Base-by-base conservation (phyloP, 345 rosid genomes). In the Sisymbrium altissimum region DNA sequence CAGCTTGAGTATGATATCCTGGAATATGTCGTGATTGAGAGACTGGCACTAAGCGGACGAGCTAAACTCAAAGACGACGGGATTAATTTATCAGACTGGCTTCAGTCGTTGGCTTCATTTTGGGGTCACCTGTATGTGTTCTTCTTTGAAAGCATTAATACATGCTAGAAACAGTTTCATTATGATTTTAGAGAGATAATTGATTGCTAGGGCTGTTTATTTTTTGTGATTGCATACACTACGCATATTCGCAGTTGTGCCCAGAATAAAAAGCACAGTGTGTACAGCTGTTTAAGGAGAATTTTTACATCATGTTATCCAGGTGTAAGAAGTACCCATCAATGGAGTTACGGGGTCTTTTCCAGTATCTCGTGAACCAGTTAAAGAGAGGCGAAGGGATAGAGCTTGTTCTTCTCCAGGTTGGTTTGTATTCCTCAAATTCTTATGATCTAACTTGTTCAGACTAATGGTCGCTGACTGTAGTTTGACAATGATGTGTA, bases 321-420 rank as follows among this genome's bases (percentile, higher is more conserved):
- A 95, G 99, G 86, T 96, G 99, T 80, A 96, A 96, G 82, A 96
- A 96, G 72, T 96, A 95, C 66, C 99, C 98, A 49, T 95, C 99
- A 9, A 92, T 95, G 99, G 99, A 96, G 84, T 66, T 96, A 68
- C 83, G 97, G 81, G 99, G 99, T 62, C 98, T 92, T 71, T 92
- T 96, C 81, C 98, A 96, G 86, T 96, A 96, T 68, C 94, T 96
- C 63, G 98, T 89, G 60, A 96, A 96, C 82, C 97, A 96, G 83
- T 82, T 96, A 78, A 90, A 90, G 81, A 90, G 88, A 84, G 99
- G 98, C 32, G 86, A 84, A 77, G 99, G 99, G 56, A 90, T 92
- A 79, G 99, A 96, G 86, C 97, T 96, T 76, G 90, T 96, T 82
- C 89, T 96, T 60, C 82, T 96, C 53, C 96, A 96, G 99, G 99